Conservation (phyloP, 1,284 basidiomycete species). For the Cryptococcus maquisensis region DNA sequence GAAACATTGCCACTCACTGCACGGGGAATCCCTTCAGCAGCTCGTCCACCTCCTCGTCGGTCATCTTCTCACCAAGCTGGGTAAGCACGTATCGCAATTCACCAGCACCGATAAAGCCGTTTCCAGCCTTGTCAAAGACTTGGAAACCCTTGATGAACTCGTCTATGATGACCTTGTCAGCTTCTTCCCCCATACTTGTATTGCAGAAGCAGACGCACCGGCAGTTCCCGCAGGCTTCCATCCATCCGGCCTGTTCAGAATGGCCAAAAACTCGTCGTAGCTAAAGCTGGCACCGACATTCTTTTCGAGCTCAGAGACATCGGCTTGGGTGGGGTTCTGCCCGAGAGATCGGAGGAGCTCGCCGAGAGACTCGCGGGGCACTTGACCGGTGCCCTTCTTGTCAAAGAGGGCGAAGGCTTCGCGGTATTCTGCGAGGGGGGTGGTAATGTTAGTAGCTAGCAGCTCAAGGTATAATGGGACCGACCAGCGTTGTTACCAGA, state of each 20-base stretch:
- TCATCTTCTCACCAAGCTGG: slow-evolving; percentile 94
- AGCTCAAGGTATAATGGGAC: too few species aligned
- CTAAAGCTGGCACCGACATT: slow-evolving; percentile 59
- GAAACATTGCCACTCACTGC: slow-evolving; percentile 27
- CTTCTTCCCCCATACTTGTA: not conserved
- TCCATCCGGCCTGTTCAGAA: slow-evolving; percentile 91
- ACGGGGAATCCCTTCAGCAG: slow-evolving; percentile 71
- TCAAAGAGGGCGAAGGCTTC: slow-evolving; percentile 98
- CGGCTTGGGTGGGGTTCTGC: slow-evolving; percentile 96
- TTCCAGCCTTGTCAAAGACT: slow-evolving; percentile 97
- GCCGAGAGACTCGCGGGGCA: slow-evolving; percentile 84
- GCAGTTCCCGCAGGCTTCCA: slow-evolving; percentile 94
- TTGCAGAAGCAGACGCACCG: slow-evolving; percentile 53
- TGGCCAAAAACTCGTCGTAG: slow-evolving; percentile 82
- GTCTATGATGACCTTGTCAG: slow-evolving; percentile 55
- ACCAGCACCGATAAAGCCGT: slow-evolving; percentile 92
- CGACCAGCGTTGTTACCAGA: slow-evolving; percentile 34
- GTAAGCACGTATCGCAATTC: slow-evolving; percentile 90
- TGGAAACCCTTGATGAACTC: slow-evolving; percentile 99
- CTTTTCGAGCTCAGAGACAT: slow-evolving; percentile 77
- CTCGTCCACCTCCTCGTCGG: slow-evolving; percentile 96
- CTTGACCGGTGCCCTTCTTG: slow-evolving; percentile 87
- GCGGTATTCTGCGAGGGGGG: slow-evolving; percentile 68
- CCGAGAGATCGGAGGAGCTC: slow-evolving; percentile 91
- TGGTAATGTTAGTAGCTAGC: not conserved